phyloP scores from a whole-genome alignment of 495 filamentous ascomycete genomes.

The Neurospora sp. region DNA sequence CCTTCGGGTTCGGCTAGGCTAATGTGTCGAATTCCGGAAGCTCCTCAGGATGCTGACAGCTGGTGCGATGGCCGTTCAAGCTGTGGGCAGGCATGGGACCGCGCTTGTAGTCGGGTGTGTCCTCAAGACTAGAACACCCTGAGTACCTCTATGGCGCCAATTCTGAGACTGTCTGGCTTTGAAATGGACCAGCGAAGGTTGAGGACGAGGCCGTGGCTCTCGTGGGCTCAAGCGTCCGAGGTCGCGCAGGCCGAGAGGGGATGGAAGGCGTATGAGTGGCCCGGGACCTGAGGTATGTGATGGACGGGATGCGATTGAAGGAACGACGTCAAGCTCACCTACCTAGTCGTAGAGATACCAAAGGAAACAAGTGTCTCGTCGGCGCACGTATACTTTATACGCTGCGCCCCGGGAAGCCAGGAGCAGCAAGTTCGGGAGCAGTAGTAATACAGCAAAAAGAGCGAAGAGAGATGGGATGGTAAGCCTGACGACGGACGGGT shows the following conservation, averaged over 20 bases:
- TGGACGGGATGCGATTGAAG: not conserved
- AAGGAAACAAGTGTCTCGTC: slow-evolving; percentile 8
- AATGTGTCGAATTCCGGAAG: not conserved
- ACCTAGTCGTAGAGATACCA: slow-evolving; percentile 9
- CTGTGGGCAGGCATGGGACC: not conserved
- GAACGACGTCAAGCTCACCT: not conserved
- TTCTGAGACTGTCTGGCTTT: not conserved
- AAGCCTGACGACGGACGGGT: slow-evolving; percentile 17
- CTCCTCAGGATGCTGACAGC: not conserved
- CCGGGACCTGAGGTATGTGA: not conserved
- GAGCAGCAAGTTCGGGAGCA: slow-evolving; percentile 22
- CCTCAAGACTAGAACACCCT: not conserved
- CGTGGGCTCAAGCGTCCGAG: not conserved
- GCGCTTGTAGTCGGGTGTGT: not conserved
- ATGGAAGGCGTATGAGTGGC: not conserved
- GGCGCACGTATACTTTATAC: slow-evolving; percentile 16
- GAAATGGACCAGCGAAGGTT: not conserved
- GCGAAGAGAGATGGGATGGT: slow-evolving; percentile 17
- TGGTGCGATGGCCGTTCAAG: not conserved
- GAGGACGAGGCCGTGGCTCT: not conserved
- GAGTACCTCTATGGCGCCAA: not conserved
- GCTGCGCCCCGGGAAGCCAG: slow-evolving; percentile 29
- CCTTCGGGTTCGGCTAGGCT: not conserved
- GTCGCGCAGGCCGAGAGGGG: not conserved
- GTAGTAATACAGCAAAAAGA: slow-evolving; percentile 24